A percentile compares a stretch with the other conserved stretches of the same genome.
Conservation (phyloP, 495 filamentous ascomycete genomes). For the Usnea hakonensis region DNA sequence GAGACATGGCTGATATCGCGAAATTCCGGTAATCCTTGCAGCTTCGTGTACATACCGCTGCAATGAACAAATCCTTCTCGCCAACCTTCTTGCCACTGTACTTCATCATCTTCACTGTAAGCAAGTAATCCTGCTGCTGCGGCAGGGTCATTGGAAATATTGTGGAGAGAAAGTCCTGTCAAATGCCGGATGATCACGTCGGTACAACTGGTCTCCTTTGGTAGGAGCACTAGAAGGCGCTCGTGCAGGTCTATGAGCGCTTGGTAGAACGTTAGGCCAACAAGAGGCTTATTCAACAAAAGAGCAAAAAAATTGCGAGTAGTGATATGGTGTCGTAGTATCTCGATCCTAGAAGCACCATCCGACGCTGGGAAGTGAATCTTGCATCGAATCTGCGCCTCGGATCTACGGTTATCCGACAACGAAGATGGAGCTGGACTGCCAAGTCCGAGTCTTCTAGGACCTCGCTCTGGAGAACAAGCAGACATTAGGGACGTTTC, state of each 20-base stretch:
- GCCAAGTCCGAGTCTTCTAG: not conserved
- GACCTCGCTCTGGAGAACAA: not conserved
- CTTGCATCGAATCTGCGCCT: conserved; percentile 32
- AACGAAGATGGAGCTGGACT: not conserved
- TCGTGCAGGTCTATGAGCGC: conserved; percentile 48
- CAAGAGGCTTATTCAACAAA: conserved; percentile 46
- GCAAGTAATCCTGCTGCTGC: conserved; percentile 52
- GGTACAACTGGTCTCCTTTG: conserved; percentile 39
- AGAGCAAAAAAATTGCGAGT: conserved; percentile 58
- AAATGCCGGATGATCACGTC: conserved; percentile 36
- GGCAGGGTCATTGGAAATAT: conserved; percentile 52
- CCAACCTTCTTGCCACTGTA: conserved; percentile 52
- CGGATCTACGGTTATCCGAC: not conserved
- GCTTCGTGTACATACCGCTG: not conserved
- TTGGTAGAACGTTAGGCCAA: conserved; percentile 50
- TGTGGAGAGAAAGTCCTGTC: conserved; percentile 46
- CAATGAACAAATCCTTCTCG: conserved; percentile 38
- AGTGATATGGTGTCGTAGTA: conserved; percentile 49
- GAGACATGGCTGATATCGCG: conserved; percentile 3
- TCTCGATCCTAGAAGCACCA: conserved; percentile 37
- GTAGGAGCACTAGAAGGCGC: conserved; percentile 47
- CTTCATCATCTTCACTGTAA: conserved; percentile 47
- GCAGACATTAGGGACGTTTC: not conserved
- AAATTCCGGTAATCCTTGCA: not conserved
- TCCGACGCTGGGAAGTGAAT: conserved; percentile 50